Base-by-base conservation (phyloP, 2,329 filamentous ascomycete species). In the Pyricularia pennisetigena region DNA sequence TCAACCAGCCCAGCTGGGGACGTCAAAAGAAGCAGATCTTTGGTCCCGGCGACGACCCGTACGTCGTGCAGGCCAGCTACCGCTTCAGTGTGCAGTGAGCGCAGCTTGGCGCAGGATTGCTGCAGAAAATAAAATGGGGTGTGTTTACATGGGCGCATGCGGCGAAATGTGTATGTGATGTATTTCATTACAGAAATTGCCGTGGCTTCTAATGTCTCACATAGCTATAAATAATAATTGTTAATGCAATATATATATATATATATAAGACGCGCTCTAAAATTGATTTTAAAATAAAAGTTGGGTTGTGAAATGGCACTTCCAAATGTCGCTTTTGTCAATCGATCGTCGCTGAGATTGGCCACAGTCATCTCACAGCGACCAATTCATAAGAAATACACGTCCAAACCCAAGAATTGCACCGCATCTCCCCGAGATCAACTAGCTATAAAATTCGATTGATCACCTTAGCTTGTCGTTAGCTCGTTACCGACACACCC, bases 1-100 rank as follows among this genome's bases (percentile, higher is more conserved):
- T 98, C 80, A 97, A 97, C 80, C 86, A 96, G 73, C 94, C 94
- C 0, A 86, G 93, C 78, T 97, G 94, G 94, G 88, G 88, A 69
- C 86, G 94, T 68, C 79, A 82, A 64, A 75, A 74, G 68, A 88
- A 84, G 79, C 87, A 90, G 74, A 79, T 90, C 69, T 89, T 80
- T 73, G 82, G 78, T 32, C 88, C 88, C 0, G 86, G 83, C 9
- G 86, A 81, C 68, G 83, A 84, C 70, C 85, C 86, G 3, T 89
- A 87, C 74, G 82, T 86, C n/a, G 78, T 90, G 71, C 82, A 87
- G 78, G 87, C 87, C 4, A 85, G 81, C 71, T 89, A 89, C 74
- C 77, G 78, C 68, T 90, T 90, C 73, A 85, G 82, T 72, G 59
- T 62, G 59, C 59, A 62, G 59, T 62, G 29, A 16, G 24, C 14